A percentile compares a stretch with the other conserved stretches of the same genome.
Conservation (phyloP, 225 moss, liverwort and hornwort species). For the Antitrichia curtipendula region DNA sequence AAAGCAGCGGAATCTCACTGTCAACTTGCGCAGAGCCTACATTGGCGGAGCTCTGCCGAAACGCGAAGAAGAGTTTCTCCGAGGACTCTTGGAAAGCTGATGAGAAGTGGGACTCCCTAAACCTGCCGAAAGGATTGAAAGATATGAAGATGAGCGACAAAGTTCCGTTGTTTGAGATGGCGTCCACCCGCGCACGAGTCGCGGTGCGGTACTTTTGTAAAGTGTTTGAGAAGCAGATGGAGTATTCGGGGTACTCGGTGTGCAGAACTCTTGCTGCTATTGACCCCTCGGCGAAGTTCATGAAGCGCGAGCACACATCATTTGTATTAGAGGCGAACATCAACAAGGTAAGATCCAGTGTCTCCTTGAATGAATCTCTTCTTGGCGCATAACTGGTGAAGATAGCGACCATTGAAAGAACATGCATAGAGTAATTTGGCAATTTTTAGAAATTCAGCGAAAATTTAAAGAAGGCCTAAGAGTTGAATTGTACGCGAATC, state of each 20-base stretch:
- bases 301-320: slow-evolving; percentile 64
- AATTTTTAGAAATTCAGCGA: too few species aligned
- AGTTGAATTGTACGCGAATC: not conserved
- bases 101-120: not conserved
- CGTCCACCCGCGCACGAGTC: slow-evolving; percentile 50
- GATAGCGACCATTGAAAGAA: not conserved
- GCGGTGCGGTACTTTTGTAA: slow-evolving; percentile 76
- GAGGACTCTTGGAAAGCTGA: slow-evolving; percentile 31
- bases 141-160: slow-evolving; percentile 15
- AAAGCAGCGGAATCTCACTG: slow-evolving; percentile 18
- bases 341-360: slow-evolving; percentile 26
- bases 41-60: slow-evolving; percentile 20
- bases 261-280: slow-evolving; percentile 69
- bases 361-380: not conserved
- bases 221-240: slow-evolving; percentile 91
- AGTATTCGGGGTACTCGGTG: slow-evolving; percentile 67
- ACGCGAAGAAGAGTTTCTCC: slow-evolving; percentile 32
- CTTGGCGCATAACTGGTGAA: not conserved
- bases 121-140: not conserved
- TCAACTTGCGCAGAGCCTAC: slow-evolving; percentile 1
- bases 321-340: slow-evolving; percentile 69
- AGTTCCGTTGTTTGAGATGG: slow-evolving; percentile 46
- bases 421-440: not conserved
- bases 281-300: slow-evolving; percentile 60
- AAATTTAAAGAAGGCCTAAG: too few species aligned